phyloP scores from a whole-genome alignment of 768 basidiomycete genomes.

The Rhodotorula babjevae region DNA sequence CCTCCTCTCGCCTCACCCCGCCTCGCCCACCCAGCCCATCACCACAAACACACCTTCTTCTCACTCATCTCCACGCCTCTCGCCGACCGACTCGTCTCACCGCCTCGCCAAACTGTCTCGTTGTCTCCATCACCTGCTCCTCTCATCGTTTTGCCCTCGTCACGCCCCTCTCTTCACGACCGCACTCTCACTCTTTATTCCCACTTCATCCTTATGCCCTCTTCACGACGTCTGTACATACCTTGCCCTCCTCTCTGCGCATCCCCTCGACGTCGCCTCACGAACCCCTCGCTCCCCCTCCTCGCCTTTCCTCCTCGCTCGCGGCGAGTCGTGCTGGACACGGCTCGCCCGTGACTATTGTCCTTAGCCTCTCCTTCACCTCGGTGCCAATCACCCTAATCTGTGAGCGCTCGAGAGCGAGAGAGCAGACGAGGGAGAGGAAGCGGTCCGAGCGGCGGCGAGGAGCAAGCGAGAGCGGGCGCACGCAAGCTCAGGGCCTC shows the following conservation, averaged over 20 bases:
- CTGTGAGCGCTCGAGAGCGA: no score
- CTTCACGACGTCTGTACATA: neutral
- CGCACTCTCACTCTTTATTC: neutral
- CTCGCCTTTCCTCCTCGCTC: neutral
- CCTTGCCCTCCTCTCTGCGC: no score
- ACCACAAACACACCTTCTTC: neutral
- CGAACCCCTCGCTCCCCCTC: no score
- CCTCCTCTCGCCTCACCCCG: neutral
- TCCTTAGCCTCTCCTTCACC: neutral
- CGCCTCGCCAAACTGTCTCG: neutral
- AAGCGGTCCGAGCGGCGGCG: no score
- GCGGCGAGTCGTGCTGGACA: no score
- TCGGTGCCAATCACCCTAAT: no score
- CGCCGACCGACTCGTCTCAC: no score
- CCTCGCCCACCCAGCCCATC: neutral
- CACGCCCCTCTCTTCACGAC: neutral
- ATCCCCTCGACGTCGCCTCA: neutral
- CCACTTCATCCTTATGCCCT: neutral
- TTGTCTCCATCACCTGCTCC: neutral
- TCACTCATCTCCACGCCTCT: neutral
- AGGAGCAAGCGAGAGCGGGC: no score
- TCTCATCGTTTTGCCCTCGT: neutral
- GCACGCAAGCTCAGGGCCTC: no score
- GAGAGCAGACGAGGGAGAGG: no score
- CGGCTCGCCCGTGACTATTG: no score